Conservation (phyloP, 148 eudicot species). For the Arctostaphylos glauca region DNA sequence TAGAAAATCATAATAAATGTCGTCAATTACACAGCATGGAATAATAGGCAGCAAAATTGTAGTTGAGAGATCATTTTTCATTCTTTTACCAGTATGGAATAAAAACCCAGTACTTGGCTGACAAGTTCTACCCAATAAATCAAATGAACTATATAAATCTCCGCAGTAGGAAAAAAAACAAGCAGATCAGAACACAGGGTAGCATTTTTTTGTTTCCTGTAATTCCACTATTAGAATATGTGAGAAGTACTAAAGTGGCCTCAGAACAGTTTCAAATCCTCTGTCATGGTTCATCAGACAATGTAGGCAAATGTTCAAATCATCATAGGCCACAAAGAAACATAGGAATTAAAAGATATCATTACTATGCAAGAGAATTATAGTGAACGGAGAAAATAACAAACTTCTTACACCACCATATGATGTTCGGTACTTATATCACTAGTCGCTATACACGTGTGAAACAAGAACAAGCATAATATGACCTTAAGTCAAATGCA, state of each 20-base stretch:
- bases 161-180: not conserved
- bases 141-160: not conserved
- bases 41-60: not conserved
- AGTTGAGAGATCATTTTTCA: not conserved
- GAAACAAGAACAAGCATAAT: too few species aligned
- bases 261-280: not conserved
- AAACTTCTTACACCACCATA: too few species aligned
- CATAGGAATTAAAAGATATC: not conserved
- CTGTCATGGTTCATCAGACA: conserved; percentile 10
- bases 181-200: not conserved
- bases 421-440: too few species aligned
- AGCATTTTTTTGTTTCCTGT: not conserved
- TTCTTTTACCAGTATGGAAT: not conserved
- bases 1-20: not conserved
- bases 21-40: not conserved
- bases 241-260: not conserved
- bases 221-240: not conserved
- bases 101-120: not conserved
- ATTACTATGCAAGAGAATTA: too few species aligned
- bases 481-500: too few species aligned
- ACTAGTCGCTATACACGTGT: too few species aligned
- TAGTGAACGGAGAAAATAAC: too few species aligned
- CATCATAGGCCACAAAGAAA: conserved; percentile 9
- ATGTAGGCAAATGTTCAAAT: conserved; percentile 25
- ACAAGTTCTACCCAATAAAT: not conserved